Base-by-base conservation (phyloP, 345 rosid species). In the Lumnitzera littorea region DNA sequence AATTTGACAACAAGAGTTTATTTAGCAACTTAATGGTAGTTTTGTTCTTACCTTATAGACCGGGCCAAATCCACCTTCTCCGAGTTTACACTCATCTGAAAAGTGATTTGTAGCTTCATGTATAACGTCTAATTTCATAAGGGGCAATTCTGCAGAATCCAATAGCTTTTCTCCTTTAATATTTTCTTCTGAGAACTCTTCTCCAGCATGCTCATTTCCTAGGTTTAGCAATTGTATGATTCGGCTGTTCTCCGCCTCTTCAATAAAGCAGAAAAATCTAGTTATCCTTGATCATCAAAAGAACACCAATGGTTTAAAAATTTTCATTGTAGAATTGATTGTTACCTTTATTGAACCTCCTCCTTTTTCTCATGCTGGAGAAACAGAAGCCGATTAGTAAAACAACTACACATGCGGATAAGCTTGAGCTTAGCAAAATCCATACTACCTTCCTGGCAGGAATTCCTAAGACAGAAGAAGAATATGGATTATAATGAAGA, bases 1-100 rank as follows among this genome's bases (percentile, higher is more conserved):
- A 20, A 20, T 20, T 20, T 20, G 20, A 20, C 20, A 1, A 20
- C 20, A 0, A 20, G 20, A 20, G 20, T 20, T 20, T 20, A 20
- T 20, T 20, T 20, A 20, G 20, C 20, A 20, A 20, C 20, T 20
- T 20, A 36, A 36, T 36, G 43, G 43, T 36, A 36, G 43, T 36
- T 5, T 20, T 36, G 7, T 9, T 36, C 43, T 36, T 68, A 72
- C 80, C 81, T 77, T 76, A 65, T 71, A 80, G 9, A 76, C 79
- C 2, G 81, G 64, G n/a, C 81, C 81, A 29, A 76, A 80, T 13
- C 84, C 80, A 0, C 84, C 84, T 72, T 76, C 77, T 50, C 79
- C 81, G 8, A 80, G 81, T 58, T 76, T 76, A 54, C 71, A 66
- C 50, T 67, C 75, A 15, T 55, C 17, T 24, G 63, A 53, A 36